These are phyloP conservation scores for Monosporascus sp. DNA, from an alignment of 2,329 filamentous ascomycete species.

Conservation along the genomic window DNA sequence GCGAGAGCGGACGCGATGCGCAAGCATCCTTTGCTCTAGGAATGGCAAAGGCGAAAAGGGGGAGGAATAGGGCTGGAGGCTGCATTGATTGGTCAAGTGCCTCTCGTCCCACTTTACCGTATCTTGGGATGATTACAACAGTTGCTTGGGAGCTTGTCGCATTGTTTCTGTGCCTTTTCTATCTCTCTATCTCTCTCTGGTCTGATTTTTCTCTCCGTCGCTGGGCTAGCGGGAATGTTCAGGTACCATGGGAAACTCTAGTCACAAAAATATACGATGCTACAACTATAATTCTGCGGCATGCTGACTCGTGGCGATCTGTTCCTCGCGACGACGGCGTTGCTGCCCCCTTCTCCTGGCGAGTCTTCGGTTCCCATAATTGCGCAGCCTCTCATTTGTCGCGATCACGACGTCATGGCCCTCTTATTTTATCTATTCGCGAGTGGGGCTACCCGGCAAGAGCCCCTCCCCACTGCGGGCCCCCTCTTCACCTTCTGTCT, in stretches of 20 bases:
- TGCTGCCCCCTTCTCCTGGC: too few species aligned
- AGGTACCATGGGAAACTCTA: slow-evolving; percentile 19
- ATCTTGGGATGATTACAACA: slow-evolving; percentile 13
- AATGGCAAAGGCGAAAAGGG: background rate
- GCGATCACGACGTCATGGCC: too few species aligned
- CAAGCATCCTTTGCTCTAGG: background rate
- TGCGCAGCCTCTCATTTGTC: too few species aligned
- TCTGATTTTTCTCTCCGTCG: slow-evolving; percentile 1
- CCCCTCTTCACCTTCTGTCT: too few species aligned
- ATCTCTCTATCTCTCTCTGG: background rate
- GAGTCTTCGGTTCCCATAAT: too few species aligned
- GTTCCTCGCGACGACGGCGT: too few species aligned
- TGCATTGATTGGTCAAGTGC: slow-evolving; percentile 1
- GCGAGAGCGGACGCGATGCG: background rate
- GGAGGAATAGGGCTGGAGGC: background rate
- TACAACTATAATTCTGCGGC: background rate
- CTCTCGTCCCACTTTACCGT: slow-evolving; percentile 16
- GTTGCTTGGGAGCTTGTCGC: slow-evolving; percentile 19
- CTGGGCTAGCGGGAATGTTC: slow-evolving; percentile 14
- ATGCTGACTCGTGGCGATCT: too few species aligned
- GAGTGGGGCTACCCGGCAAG: too few species aligned
- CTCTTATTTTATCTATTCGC: too few species aligned
- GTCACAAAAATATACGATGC: slow-evolving; percentile 20
- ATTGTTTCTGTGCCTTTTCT: slow-evolving; percentile 14
- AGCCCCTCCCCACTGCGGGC: too few species aligned